Evolutionary conservation across 2,329 filamentous ascomycete species (phyloP).

Genomic region (Penicillium sp.): DNA sequence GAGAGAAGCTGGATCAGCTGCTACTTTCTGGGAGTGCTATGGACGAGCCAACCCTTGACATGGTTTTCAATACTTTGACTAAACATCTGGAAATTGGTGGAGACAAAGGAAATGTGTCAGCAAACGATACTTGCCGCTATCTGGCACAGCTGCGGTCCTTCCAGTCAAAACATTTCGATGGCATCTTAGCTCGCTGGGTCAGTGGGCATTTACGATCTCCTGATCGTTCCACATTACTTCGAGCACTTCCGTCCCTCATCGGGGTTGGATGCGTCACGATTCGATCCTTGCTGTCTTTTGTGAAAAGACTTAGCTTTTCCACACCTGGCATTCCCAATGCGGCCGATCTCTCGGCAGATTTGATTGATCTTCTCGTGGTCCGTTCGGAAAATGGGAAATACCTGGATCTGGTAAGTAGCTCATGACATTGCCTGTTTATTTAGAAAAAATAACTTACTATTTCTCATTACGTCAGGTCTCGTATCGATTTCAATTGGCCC

Average conservation of each 20-base stretch:
- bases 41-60: conserved; percentile 45
- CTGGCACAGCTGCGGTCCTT: conserved; percentile 46
- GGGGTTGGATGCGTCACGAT: conserved; percentile 48
- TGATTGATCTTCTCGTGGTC: conserved; percentile 34
- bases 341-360: conserved; percentile 29
- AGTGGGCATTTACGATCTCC: conserved; percentile 36
- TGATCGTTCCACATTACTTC: conserved; percentile 32
- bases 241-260: conserved; percentile 42
- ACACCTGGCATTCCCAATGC: conserved; percentile 27
- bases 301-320: conserved; percentile 32
- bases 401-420: conserved; percentile 34
- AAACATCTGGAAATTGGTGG: conserved; percentile 36
- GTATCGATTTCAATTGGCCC: conserved; percentile 42
- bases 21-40: conserved; percentile 46
- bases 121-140: conserved; percentile 41
- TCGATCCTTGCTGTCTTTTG: conserved; percentile 38
- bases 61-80: conserved; percentile 43
- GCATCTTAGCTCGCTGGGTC: conserved; percentile 45
- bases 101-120: conserved; percentile 29
- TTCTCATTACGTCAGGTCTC: conserved; percentile 26
- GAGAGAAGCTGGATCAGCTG: conserved; percentile 47
- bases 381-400: conserved; percentile 14
- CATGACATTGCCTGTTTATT: background rate
- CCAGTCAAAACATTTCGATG: conserved; percentile 45
- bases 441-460: background rate